A percentile compares a stretch with the other conserved stretches of the same genome.
Evolutionary conservation across 805 yeast species (phyloP).

Genomic region (Ogataea trehalophila): DNA sequence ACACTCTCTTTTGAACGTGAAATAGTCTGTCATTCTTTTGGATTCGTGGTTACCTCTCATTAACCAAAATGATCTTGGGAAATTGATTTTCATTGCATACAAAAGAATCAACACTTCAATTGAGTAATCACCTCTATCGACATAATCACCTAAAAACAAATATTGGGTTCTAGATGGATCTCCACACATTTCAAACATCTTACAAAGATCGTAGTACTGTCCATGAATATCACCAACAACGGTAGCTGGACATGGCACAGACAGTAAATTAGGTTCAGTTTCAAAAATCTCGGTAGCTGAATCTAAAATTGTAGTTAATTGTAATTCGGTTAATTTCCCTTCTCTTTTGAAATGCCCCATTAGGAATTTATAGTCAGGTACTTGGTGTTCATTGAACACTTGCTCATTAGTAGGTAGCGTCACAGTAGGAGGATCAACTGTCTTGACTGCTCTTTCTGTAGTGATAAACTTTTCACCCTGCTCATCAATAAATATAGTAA

Average conservation of each 20-base stretch:
- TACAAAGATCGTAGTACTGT: slow-evolving; percentile 88
- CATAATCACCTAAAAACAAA: slow-evolving; percentile 89
- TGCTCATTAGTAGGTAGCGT: slow-evolving; percentile 62
- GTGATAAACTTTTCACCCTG: slow-evolving; percentile 52
- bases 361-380: slow-evolving; percentile 71
- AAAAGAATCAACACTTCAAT: slow-evolving; percentile 77
- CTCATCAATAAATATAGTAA: slow-evolving; percentile 24
- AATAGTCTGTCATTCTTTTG: slow-evolving; percentile 86
- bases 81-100: slow-evolving; percentile 73
- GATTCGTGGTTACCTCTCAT: slow-evolving; percentile 95
- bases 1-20: slow-evolving; percentile 90
- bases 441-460: slow-evolving; percentile 45
- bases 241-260: slow-evolving; percentile 86
- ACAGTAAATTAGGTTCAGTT: slow-evolving; percentile 72
- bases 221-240: slow-evolving; percentile 98
- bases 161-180: slow-evolving; percentile 72
- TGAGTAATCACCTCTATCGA: slow-evolving; percentile 90
- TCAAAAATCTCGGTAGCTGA: slow-evolving; percentile 58
- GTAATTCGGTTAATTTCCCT: slow-evolving; percentile 71
- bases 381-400: slow-evolving; percentile 54
- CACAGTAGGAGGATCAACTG: slow-evolving; percentile 63
- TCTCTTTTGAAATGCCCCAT: slow-evolving; percentile 72
- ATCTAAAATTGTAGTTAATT: slow-evolving; percentile 59
- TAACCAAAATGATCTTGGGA: slow-evolving; percentile 70
- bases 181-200: slow-evolving; percentile 89